Evolutionary conservation across 768 basidiomycete genomes (phyloP).

Genomic region (Holtermanniella nyarrowii): DNA sequence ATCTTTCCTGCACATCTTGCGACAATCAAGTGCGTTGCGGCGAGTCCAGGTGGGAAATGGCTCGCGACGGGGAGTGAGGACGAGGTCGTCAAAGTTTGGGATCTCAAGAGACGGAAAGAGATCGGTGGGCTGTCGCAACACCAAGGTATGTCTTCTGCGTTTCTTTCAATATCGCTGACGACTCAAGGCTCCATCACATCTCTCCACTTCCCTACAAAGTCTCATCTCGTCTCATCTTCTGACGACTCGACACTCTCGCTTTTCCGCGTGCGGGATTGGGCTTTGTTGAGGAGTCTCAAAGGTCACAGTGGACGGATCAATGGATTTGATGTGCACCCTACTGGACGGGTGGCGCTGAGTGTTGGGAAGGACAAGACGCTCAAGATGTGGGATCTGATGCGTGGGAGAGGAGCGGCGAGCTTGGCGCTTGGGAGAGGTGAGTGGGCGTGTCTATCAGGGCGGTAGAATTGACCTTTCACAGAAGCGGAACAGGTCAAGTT

Average conservation of each 20-base stretch:
- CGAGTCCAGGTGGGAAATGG: slow-evolving; percentile 92
- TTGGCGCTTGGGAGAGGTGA: slow-evolving; percentile 78
- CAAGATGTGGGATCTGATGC: slow-evolving; percentile 98
- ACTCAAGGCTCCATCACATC: slow-evolving; percentile 77
- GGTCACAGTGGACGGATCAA: slow-evolving; percentile 94
- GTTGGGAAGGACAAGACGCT: slow-evolving; percentile 82
- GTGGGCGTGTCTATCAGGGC: slow-evolving; percentile 24
- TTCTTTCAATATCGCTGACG: not conserved
- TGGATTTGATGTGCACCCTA: slow-evolving; percentile 79
- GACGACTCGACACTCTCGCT: slow-evolving; percentile 84
- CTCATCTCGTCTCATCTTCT: slow-evolving; percentile 80
- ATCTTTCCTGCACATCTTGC: slow-evolving; percentile 96
- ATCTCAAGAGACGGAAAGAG: slow-evolving; percentile 79
- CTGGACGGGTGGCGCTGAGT: slow-evolving; percentile 79
- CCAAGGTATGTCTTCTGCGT: slow-evolving; percentile 52
- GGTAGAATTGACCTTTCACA: too few relatives aligned
- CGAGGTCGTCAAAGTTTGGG: slow-evolving; percentile 95
- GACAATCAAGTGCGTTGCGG: slow-evolving; percentile 79
- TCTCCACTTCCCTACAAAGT: slow-evolving; percentile 72
- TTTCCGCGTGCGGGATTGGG: slow-evolving; percentile 91
- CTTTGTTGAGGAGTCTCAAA: slow-evolving; percentile 70
- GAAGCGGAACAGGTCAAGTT: slow-evolving; percentile 91
- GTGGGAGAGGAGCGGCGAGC: slow-evolving; percentile 80
- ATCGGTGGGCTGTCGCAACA: slow-evolving; percentile 92
- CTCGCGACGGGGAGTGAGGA: slow-evolving; percentile 91